Conservation (phyloP, 106 monocot genomes). For the Acanthochlamys bracteata region DNA sequence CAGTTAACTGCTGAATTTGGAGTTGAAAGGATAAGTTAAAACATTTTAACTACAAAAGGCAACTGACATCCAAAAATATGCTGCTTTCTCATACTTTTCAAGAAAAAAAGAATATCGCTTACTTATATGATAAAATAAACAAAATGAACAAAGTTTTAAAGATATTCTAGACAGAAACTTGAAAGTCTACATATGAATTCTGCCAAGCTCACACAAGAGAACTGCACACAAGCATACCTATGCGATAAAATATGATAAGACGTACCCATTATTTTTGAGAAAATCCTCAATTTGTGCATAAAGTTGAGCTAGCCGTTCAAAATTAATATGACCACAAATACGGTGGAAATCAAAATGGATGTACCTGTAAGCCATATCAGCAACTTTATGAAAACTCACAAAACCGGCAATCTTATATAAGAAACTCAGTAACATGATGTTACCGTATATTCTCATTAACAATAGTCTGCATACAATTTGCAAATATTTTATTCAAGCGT, state of each 20-base stretch:
- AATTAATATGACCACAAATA: slow-evolving; percentile 93
- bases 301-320: slow-evolving; percentile 90
- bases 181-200: too few relatives aligned
- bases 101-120: too few relatives aligned
- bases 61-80: too few relatives aligned
- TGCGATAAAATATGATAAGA: too few relatives aligned
- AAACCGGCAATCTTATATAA: neutral
- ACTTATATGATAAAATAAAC: too few relatives aligned
- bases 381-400: slow-evolving; percentile 1
- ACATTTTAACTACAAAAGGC: too few relatives aligned
- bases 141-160: too few relatives aligned
- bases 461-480: slow-evolving; percentile 63
- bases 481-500: slow-evolving; percentile 62
- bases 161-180: too few relatives aligned
- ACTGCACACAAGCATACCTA: too few relatives aligned
- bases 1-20: too few relatives aligned
- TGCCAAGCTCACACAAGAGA: too few relatives aligned
- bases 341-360: slow-evolving; percentile 96
- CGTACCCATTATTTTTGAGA: slow-evolving; percentile 58
- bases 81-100: neutral
- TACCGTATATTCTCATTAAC: slow-evolving; percentile 74
- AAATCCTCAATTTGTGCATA: slow-evolving; percentile 80
- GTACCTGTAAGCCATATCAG: slow-evolving; percentile 50
- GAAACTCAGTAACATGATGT: neutral
- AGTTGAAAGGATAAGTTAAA: too few relatives aligned